Evolutionary conservation across 306 rosid genomes (phyloP).

Genomic region (Medicago arabica): DNA sequence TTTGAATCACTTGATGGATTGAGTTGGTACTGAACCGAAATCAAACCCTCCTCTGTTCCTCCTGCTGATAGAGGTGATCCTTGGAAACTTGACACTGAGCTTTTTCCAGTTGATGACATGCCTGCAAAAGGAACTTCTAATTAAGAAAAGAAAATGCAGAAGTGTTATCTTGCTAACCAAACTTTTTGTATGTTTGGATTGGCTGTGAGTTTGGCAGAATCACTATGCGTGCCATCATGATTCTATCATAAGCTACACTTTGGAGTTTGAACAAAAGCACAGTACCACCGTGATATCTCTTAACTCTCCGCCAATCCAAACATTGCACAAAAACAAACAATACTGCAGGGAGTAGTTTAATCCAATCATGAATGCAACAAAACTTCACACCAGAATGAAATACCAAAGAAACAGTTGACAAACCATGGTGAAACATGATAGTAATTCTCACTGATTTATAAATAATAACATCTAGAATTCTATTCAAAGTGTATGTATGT

Average conservation of each 20-base stretch:
- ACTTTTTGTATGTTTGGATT: neutral
- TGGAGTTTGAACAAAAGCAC: neutral
- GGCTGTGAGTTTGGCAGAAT: neutral
- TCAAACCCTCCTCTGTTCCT: slow-evolving; percentile 48
- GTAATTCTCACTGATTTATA: neutral
- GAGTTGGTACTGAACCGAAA: slow-evolving; percentile 65
- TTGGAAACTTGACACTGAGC: slow-evolving; percentile 52
- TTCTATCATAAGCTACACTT: neutral
- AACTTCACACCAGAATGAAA: no score
- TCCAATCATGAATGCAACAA: no score
- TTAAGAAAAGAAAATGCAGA: slow-evolving; percentile 3
- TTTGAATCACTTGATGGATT: slow-evolving; percentile 53
- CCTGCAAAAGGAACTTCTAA: slow-evolving; percentile 52
- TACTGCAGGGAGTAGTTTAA: no score
- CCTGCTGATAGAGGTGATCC: slow-evolving; percentile 69
- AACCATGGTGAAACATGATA: no score
- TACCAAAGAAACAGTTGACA: no score
- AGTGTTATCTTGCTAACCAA: neutral
- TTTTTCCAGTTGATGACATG: slow-evolving; percentile 51
- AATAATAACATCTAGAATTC: neutral
- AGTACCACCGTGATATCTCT: neutral
- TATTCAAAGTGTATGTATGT: neutral
- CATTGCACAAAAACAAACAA: no score
- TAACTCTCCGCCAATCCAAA: no score
- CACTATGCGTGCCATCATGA: neutral